These are phyloP conservation scores for Backusella parvicylindrica DNA, from an alignment of 192 early-diverging fungal genomes.

Conservation along the genomic window DNA sequence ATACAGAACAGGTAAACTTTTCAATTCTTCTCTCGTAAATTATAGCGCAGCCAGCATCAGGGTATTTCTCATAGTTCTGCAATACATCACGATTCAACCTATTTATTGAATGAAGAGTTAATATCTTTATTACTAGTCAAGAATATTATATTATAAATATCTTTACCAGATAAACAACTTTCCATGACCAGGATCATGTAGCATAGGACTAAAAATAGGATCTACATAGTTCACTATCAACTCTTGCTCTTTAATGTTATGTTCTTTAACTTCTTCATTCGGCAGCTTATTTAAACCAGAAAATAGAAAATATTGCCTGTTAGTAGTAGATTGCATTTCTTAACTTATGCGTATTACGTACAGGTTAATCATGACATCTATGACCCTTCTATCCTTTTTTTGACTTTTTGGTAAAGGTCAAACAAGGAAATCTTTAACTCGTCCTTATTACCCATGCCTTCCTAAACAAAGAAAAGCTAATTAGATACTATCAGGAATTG, in stretches of 20 bases:
- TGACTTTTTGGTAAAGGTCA: conserved; percentile 12
- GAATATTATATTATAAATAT: conserved; percentile 9
- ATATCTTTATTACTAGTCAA: conserved; percentile 8
- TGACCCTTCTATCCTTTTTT: conserved; percentile 9
- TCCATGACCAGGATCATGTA: conserved; percentile 11
- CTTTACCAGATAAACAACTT: conserved; percentile 8
- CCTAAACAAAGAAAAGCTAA: conserved; percentile 13
- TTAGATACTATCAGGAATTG: conserved; percentile 13
- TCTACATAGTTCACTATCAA: background rate
- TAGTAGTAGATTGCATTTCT: conserved; percentile 10
- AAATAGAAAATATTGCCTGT: conserved; percentile 2
- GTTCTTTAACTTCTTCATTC: conserved; percentile 5
- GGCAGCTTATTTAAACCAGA: conserved; percentile 7
- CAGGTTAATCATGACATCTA: conserved; percentile 13
- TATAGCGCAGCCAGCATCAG: conserved; percentile 1
- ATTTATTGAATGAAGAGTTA: conserved; percentile 6
- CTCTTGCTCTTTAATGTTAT: conserved; percentile 5
- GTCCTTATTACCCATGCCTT: background rate
- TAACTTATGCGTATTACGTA: conserved; percentile 8
- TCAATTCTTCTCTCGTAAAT: background rate
- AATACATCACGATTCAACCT: conserved; percentile 4
- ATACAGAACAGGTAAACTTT: background rate
- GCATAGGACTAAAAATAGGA: conserved; percentile 5
- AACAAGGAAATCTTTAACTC: conserved; percentile 3
- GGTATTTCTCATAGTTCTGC: conserved; percentile 7